These are phyloP conservation scores for Cytospora piceicola DNA, from an alignment of 2,329 filamentous ascomycete species.

Conservation along the genomic window DNA sequence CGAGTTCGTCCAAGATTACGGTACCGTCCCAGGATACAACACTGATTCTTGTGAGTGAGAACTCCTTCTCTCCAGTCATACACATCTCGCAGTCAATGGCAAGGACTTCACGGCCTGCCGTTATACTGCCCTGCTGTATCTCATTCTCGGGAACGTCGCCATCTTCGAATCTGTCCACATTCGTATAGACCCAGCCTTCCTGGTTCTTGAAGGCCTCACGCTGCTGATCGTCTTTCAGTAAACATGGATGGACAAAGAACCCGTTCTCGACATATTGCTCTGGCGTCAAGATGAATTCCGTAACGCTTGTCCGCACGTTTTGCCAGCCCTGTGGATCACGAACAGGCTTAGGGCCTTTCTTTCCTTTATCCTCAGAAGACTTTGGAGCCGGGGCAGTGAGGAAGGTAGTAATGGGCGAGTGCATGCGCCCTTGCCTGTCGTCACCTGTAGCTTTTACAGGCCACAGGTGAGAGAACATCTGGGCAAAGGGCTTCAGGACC, in stretches of 20 bases:
- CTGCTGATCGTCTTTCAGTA: conserved; percentile 64
- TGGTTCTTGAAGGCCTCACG: conserved; percentile 57
- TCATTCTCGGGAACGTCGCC: conserved; percentile 69
- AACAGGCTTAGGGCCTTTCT: conserved; percentile 61
- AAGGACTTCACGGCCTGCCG: conserved; percentile 76
- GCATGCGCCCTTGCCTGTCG: conserved; percentile 76
- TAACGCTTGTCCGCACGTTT: conserved; percentile 79
- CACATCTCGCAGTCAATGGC: conserved; percentile 98
- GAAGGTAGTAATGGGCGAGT: conserved; percentile 86
- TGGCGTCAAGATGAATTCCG: conserved; percentile 72
- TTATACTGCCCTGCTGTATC: conserved; percentile 80
- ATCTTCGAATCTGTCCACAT: conserved; percentile 67
- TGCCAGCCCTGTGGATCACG: conserved; percentile 69
- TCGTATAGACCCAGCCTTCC: conserved; percentile 82
- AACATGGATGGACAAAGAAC: conserved; percentile 80
- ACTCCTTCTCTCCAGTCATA: conserved; percentile 77
- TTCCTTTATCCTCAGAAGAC: conserved; percentile 65
- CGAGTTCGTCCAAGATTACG: conserved; percentile 83
- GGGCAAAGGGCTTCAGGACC: conserved; percentile 68
- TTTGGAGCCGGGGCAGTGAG: conserved; percentile 75
- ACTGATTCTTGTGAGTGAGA: conserved; percentile 87
- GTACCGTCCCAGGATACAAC: conserved; percentile 84
- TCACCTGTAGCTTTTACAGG: conserved; percentile 87
- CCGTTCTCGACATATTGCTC: conserved; percentile 82
- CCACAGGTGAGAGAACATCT: conserved; percentile 89